Percentiles rank a stretch among this genome's conserved stretches.
Conservation (phyloP, 257 asterid species). For the Asclepias syriaca region DNA sequence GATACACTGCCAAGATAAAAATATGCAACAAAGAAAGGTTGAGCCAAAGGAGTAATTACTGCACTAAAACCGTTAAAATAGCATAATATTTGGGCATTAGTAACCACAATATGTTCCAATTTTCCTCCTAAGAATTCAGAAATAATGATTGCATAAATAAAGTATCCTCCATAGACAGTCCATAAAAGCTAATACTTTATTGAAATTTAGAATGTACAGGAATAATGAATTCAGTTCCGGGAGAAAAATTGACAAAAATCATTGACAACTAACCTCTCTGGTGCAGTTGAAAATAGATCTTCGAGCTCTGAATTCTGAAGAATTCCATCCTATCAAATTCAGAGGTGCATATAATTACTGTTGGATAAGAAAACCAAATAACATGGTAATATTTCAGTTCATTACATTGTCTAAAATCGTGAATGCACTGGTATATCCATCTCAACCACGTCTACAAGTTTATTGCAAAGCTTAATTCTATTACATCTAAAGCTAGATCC, state of each 20-base stretch:
- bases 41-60: neutral
- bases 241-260: neutral
- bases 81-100: neutral
- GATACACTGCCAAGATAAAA: neutral
- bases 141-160: neutral
- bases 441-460: neutral
- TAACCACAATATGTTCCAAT: neutral
- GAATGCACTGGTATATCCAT: neutral
- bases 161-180: neutral
- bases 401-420: neutral
- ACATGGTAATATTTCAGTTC: neutral
- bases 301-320: constrained; percentile 76
- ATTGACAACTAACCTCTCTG: constrained; percentile 57
- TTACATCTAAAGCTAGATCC: neutral
- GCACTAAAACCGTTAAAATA: neutral
- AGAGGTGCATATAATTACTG: constrained; percentile 16
- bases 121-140: neutral
- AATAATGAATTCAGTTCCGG: neutral
- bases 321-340: constrained; percentile 75
- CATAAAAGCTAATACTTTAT: neutral
- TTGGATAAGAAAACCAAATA: neutral
- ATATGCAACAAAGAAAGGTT: neutral
- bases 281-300: constrained; percentile 93
- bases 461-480: neutral
- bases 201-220: neutral